These are phyloP conservation scores for Thelonectria rubi DNA, from an alignment of 2,329 filamentous ascomycete genomes.

Conservation along the genomic window DNA sequence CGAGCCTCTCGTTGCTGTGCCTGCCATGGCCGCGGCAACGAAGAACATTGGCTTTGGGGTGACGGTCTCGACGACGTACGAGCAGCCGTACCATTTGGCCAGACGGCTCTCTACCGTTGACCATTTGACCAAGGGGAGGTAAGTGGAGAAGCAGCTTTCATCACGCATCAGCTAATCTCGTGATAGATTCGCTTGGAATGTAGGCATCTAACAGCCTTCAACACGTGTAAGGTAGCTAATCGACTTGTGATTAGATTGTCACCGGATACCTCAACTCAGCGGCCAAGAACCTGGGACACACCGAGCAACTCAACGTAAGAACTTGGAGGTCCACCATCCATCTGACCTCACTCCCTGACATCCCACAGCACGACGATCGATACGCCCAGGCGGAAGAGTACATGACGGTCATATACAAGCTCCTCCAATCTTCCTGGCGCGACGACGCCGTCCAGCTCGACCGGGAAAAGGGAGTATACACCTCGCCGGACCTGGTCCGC, in stretches of 20 bases:
- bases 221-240: conserved; percentile 40
- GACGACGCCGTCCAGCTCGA: conserved; percentile 72
- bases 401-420: conserved; percentile 71
- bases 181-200: conserved; percentile 63
- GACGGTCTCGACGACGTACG: conserved; percentile 75
- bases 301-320: conserved; percentile 56
- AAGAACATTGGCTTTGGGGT: conserved; percentile 75
- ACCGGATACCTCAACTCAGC: conserved; percentile 77
- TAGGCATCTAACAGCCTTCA: conserved; percentile 38
- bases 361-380: conserved; percentile 66
- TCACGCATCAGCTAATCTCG: not conserved
- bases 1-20: conserved; percentile 70
- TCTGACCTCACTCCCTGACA: conserved; percentile 10
- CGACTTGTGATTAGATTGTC: conserved; percentile 60
- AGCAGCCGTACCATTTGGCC: conserved; percentile 75
- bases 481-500: conserved; percentile 60
- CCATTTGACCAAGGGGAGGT: conserved; percentile 71
- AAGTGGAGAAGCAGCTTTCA: not conserved
- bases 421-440: conserved; percentile 73
- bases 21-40: conserved; percentile 76
- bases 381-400: conserved; percentile 73
- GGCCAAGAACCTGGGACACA: conserved; percentile 69
- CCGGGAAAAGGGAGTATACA: conserved; percentile 66
- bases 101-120: conserved; percentile 72
- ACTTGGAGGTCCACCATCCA: not conserved